phyloP scores from a whole-genome alignment of 106 monocot genomes.

The Chionographis japonica region DNA sequence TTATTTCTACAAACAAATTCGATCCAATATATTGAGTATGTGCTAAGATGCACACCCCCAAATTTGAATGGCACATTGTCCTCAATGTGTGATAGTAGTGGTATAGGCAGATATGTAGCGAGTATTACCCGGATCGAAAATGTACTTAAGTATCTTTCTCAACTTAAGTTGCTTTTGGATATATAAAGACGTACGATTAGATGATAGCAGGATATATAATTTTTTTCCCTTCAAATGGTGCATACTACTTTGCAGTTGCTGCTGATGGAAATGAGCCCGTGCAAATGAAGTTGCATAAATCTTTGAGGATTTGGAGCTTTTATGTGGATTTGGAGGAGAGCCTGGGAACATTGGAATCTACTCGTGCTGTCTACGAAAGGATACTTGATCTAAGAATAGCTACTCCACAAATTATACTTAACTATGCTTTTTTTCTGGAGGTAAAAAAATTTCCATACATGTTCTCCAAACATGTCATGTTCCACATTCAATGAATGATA shows the following conservation, averaged over 20 bases:
- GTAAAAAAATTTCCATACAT: conserved; percentile 18
- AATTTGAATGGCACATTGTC: too few relatives aligned
- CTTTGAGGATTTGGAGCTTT: conserved; percentile 86
- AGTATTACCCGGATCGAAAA: too few relatives aligned
- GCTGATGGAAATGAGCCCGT: conserved; percentile 92
- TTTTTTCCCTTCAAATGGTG: not conserved
- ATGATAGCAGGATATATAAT: not conserved
- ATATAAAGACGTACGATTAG: not conserved
- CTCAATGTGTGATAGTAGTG: too few relatives aligned
- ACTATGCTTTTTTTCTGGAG: conserved; percentile 95
- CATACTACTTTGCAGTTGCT: conserved; percentile 54
- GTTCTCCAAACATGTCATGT: not conserved
- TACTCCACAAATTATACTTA: conserved; percentile 91
- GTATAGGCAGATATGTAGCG: too few relatives aligned
- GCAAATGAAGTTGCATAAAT: conserved; percentile 92
- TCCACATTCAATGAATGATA: not conserved
- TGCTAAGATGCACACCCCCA: too few relatives aligned
- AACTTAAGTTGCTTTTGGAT: too few relatives aligned
- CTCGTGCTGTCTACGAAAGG: conserved; percentile 85
- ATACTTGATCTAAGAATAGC: conserved; percentile 96
- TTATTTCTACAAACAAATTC: too few relatives aligned
- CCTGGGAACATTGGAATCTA: conserved; percentile 75
- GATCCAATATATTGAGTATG: too few relatives aligned
- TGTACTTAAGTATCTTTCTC: too few relatives aligned
- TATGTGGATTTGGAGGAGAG: conserved; percentile 98